Conservation (phyloP, 2,329 filamentous ascomycete species). For the Curvularia eragrostidis region DNA sequence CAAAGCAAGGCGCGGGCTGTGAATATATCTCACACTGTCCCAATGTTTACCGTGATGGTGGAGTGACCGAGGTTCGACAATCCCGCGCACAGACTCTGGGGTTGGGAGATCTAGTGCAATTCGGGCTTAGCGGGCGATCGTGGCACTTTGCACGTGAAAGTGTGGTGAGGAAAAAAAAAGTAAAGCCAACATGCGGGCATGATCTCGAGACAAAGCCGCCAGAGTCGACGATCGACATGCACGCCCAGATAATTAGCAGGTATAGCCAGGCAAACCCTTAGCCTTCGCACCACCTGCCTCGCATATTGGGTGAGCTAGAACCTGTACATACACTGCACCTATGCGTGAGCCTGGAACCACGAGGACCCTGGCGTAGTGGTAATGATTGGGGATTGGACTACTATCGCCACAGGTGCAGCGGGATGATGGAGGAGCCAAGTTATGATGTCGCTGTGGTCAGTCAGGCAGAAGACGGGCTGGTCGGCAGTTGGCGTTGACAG, state of each 20-base stretch:
- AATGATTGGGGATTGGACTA: not conserved
- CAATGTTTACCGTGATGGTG: slow-evolving; percentile 19
- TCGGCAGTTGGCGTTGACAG: slow-evolving; percentile 2
- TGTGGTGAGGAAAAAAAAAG: slow-evolving; percentile 7
- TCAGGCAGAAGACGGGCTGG: not conserved
- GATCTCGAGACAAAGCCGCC: not conserved
- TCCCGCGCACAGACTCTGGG: slow-evolving; percentile 32
- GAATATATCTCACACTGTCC: slow-evolving; percentile 7
- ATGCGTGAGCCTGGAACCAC: not conserved
- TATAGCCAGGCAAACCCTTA: not conserved
- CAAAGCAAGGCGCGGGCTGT: not conserved
- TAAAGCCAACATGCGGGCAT: not conserved
- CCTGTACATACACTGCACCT: not conserved
- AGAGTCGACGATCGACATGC: not conserved
- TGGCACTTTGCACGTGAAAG: slow-evolving; percentile 30
- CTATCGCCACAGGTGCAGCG: not conserved
- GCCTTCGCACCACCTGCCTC: not conserved
- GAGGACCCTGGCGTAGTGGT: not conserved
- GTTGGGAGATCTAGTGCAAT: slow-evolving; percentile 16
- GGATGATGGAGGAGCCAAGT: not conserved
- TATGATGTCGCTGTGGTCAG: slow-evolving; percentile 3
- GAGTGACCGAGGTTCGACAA: slow-evolving; percentile 37
- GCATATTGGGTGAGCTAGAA: not conserved
- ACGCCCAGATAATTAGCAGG: not conserved
- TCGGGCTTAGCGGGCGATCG: slow-evolving; percentile 29